Percentiles rank a stretch among this genome's conserved stretches.
Evolutionary conservation across 225 moss, liverwort and hornwort species (phyloP).

Genomic region (Sphagnum tenellum): DNA sequence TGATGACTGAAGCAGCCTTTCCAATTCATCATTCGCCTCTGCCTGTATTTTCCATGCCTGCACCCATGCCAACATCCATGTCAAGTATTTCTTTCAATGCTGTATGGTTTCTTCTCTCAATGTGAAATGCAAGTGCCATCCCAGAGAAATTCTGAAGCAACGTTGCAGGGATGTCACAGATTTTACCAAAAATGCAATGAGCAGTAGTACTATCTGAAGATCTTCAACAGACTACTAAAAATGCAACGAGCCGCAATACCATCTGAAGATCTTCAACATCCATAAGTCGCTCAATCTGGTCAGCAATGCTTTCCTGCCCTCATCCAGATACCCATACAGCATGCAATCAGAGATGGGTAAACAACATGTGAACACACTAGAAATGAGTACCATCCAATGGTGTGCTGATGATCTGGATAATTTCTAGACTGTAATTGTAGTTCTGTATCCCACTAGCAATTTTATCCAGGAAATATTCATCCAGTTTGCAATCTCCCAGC

Average conservation of each 20-base stretch:
- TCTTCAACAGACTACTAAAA: not conserved
- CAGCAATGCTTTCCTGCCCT: slow-evolving; percentile 53
- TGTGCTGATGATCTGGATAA: not conserved
- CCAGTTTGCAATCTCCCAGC: not conserved
- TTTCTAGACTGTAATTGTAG: too few relatives aligned
- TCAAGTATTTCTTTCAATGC: not conserved
- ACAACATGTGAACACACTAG: too few relatives aligned
- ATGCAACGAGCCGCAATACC: slow-evolving; percentile 19
- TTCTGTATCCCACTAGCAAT: slow-evolving; percentile 1
- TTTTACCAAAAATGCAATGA: not conserved
- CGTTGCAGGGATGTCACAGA: not conserved
- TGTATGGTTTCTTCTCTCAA: too few relatives aligned
- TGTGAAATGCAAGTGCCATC: too few relatives aligned
- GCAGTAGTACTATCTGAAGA: not conserved
- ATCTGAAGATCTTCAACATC: slow-evolving; percentile 81
- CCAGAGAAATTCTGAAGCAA: too few relatives aligned
- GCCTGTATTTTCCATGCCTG: slow-evolving; percentile 92
- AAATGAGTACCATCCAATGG: not conserved
- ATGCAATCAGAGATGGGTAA: not conserved
- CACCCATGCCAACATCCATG: not conserved
- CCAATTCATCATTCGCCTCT: slow-evolving; percentile 75
- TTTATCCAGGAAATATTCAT: not conserved
- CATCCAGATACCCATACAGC: slow-evolving; percentile 3
- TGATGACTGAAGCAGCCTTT: slow-evolving; percentile 50
- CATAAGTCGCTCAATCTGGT: slow-evolving; percentile 82